These are phyloP conservation scores for Eremochloa ophiuroides DNA, from an alignment of 176 grass and related monocot species.

Conservation along the genomic window DNA sequence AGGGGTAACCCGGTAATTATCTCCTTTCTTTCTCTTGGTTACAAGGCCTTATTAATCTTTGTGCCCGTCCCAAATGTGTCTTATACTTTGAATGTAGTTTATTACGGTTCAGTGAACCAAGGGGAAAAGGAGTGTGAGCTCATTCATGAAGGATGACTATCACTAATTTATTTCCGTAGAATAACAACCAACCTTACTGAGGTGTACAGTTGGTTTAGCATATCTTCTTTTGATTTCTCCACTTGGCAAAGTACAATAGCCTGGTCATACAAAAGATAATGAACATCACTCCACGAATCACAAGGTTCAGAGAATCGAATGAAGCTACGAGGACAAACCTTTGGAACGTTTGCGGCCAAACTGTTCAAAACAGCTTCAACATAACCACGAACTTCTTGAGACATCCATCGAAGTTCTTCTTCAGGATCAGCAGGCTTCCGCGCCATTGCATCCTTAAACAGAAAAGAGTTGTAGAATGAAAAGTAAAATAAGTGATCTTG, in stretches of 20 bases:
- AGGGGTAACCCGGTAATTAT: not conserved
- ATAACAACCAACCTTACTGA: constrained; percentile 57
- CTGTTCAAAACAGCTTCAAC: constrained; percentile 96
- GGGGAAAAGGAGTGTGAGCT: not conserved
- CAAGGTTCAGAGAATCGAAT: constrained; percentile 9
- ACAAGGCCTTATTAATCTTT: not conserved
- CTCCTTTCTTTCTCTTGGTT: not conserved
- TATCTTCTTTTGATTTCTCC: constrained; percentile 86
- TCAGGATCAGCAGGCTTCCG: constrained; percentile 91
- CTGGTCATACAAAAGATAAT: constrained; percentile 30
- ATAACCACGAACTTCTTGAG: constrained; percentile 99
- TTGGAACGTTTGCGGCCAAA: constrained; percentile 97
- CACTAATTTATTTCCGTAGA: constrained; percentile 15
- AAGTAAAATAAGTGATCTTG: not conserved
- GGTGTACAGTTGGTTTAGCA: constrained; percentile 75
- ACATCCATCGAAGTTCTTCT: constrained; percentile 99
- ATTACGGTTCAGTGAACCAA: not conserved
- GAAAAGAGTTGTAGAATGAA: not conserved
- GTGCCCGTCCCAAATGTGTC: not conserved
- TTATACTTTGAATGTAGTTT: not conserved
- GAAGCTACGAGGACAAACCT: constrained; percentile 43
- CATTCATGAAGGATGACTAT: not conserved
- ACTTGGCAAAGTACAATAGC: constrained; percentile 91
- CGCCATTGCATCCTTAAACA: constrained; percentile 55
- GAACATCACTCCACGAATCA: not conserved